phyloP scores from a whole-genome alignment of 441 rosid species.

The Melastoma candidum region DNA sequence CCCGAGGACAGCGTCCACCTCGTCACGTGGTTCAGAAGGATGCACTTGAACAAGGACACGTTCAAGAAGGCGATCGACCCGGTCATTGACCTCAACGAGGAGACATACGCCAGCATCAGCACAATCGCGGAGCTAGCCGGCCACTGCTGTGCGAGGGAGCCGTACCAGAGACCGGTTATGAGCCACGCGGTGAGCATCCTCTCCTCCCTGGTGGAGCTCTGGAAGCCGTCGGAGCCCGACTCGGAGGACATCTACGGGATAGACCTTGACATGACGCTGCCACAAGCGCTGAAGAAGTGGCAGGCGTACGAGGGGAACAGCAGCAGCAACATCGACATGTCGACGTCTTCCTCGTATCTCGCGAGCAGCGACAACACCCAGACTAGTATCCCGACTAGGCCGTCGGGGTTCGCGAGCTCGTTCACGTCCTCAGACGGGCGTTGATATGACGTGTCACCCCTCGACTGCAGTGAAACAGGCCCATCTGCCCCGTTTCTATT shows the following conservation, averaged over 20 bases:
- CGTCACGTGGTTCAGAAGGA: conserved; percentile 9
- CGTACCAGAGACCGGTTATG: conserved; percentile 12
- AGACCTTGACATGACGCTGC: conserved; percentile 7
- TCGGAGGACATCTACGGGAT: conserved; percentile 6
- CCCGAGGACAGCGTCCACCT: conserved; percentile 8
- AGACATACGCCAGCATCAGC: conserved; percentile 6
- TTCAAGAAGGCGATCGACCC: conserved; percentile 10
- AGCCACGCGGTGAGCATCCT: conserved; percentile 7
- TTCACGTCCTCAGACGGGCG: conserved; percentile 8
- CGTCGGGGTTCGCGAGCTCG: conserved; percentile 3
- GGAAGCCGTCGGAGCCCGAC: conserved; percentile 1
- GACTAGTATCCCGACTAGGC: conserved; percentile 9
- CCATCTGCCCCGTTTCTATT: too few species aligned
- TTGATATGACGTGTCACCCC: not conserved
- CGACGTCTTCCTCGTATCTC: conserved; percentile 2
- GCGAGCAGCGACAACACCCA: conserved; percentile 8
- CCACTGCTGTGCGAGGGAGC: conserved; percentile 10
- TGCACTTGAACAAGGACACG: conserved; percentile 5
- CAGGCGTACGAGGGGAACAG: conserved; percentile 10
- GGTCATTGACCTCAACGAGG: not conserved
- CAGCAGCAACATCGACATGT: not conserved
- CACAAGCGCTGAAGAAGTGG: conserved; percentile 11
- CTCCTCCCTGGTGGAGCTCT: conserved; percentile 9
- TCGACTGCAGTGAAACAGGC: too few species aligned
- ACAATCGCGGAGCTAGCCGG: conserved; percentile 10